A percentile compares a stretch with the other conserved stretches of the same genome.
Evolutionary conservation across 2,329 filamentous ascomycete species (phyloP).

Genomic region (Hirsutella minnesotensis): DNA sequence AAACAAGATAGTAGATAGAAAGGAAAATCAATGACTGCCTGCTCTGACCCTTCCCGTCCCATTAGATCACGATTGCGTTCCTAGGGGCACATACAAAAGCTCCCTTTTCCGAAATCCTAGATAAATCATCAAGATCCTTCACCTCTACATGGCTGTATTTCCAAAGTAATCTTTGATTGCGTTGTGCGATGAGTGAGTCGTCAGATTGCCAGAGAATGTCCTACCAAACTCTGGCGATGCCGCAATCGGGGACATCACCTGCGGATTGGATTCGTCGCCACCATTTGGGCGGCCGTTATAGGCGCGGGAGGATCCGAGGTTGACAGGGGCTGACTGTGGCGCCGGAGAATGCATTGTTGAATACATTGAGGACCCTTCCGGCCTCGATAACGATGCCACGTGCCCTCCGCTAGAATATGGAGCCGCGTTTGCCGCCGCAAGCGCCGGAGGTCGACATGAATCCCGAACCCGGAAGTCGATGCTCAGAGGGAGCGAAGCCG

Average conservation of each 20-base stretch:
- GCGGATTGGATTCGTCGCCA: constrained; percentile 8
- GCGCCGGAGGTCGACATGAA: constrained; percentile 24
- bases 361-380: constrained; percentile 13
- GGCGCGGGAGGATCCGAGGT: background rate
- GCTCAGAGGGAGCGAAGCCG: constrained; percentile 31
- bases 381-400: constrained; percentile 22
- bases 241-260: constrained; percentile 42
- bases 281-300: background rate
- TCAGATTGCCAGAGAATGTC: constrained; percentile 31
- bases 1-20: too few species aligned
- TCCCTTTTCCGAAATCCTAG: too few species aligned
- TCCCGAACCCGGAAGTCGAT: constrained; percentile 24
- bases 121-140: too few species aligned
- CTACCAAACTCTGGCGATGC: constrained; percentile 40
- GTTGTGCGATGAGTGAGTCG: constrained; percentile 23
- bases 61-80: too few species aligned
- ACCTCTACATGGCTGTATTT: constrained; percentile 15
- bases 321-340: constrained; percentile 27
- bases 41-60: too few species aligned
- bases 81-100: too few species aligned
- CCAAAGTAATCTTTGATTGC: constrained; percentile 34
- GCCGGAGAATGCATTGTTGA: constrained; percentile 7
- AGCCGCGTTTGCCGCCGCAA: background rate
- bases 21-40: too few species aligned
- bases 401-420: background rate